Conservation (phyloP, 208 protist species). For the Jaenimonas drosophilae region DNA sequence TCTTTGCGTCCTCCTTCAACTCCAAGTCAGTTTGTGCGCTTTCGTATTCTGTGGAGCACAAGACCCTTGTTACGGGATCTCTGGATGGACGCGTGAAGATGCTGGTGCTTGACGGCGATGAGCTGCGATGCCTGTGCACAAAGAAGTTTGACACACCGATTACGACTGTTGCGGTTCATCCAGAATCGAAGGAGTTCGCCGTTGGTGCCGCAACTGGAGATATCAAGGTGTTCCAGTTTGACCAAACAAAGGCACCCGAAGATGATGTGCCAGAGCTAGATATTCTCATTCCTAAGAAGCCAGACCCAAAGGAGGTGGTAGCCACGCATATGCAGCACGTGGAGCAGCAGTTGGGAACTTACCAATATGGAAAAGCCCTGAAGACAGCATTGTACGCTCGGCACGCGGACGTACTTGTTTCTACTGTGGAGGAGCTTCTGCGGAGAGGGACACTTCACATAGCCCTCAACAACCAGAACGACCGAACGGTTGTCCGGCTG, state of each 20-base stretch:
- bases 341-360: conserved; percentile 51
- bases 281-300: no score
- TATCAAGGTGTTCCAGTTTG: conserved; percentile 55
- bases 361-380: conserved; percentile 70
- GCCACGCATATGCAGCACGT: conserved; percentile 33
- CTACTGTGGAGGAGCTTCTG: conserved; percentile 77
- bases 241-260: conserved; percentile 2
- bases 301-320: conserved; percentile 1
- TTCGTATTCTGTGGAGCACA: conserved; percentile 47
- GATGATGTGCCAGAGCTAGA: conserved; percentile 13
- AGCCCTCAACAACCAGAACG: conserved; percentile 75
- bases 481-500: conserved; percentile 63
- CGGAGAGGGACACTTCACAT: conserved; percentile 71
- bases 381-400: conserved; percentile 69
- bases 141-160: conserved; percentile 59
- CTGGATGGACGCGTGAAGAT: conserved; percentile 82
- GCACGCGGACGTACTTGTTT: conserved; percentile 62
- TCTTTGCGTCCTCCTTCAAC: conserved; percentile 57
- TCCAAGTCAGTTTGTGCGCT: conserved; percentile 70
- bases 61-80: conserved; percentile 53
- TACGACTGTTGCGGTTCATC: conserved; percentile 53
- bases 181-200: conserved; percentile 51
- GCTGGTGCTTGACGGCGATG: conserved; percentile 31
- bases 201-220: conserved; percentile 53
- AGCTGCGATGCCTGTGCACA: conserved; percentile 39